Base-by-base conservation (phyloP, 2,329 filamentous ascomycete genomes). In the Basipetospora sp. region DNA sequence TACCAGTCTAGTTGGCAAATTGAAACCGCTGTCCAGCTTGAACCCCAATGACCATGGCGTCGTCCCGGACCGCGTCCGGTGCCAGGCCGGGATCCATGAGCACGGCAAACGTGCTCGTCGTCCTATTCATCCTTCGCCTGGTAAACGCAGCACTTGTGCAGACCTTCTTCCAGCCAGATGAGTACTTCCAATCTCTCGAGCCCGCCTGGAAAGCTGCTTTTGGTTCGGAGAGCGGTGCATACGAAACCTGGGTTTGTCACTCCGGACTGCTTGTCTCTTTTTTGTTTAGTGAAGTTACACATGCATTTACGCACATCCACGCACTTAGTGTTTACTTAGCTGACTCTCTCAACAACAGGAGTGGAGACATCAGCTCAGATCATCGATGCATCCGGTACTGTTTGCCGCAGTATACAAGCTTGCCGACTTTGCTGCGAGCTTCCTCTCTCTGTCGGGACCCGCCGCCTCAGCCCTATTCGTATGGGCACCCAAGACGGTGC, bases 141-240 rank as follows among this genome's bases (percentile, higher is more conserved):
- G 56, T 82, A 54, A 94, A 94, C 60, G 77, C 85, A 22, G 66
- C 90, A 48, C 74, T 68, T 44, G 65, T 92, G 41, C 67, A 73
- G 46, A 96, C 90, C 15, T 98, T 94, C 57, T 98, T 98, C 62
- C 90, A 98, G 58, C 90, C 90, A 19, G 90, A 98, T 63, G 90
- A 98, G 58, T 96, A 84, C 64, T 98, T 90, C 52, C 90, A 98
- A 54, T 81, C 86, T 2, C 71, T 96, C 31, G 90, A 98, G 62
- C 88, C 90, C 38, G 90, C 90, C 47, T 96, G 88, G 87, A 67
- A 77, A 49, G 69, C 90, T 39, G 81, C 82, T 3, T 94, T 94
- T 65, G 87, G 87, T 16, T 52, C 64, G 3, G 55, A 67, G 11
- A 81, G 78, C 56, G 81, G 82, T 44, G 84, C 88, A 19, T 98